A percentile compares a stretch with the other conserved stretches of the same genome.
phyloP scores from a whole-genome alignment of 2,329 filamentous ascomycete genomes.

The Cladosporium colombiae region DNA sequence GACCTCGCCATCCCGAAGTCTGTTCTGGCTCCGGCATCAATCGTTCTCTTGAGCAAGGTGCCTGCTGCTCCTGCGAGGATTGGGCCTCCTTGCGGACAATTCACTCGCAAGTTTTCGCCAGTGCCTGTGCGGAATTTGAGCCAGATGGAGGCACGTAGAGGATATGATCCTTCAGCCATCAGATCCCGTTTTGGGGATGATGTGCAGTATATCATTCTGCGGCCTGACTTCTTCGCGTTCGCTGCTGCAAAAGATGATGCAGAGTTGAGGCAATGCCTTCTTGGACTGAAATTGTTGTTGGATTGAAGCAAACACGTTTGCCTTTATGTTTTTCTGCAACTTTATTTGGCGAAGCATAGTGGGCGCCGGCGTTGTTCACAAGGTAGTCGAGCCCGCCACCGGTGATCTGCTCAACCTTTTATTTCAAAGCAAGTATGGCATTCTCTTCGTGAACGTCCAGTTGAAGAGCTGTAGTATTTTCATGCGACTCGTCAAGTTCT shows the following conservation, averaged over 20 bases:
- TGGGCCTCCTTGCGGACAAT: not conserved
- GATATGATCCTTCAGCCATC: not conserved
- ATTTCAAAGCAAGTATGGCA: not conserved
- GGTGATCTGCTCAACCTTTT: not conserved
- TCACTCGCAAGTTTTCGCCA: not conserved
- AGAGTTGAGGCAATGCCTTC: not conserved
- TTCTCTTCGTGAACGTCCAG: not conserved
- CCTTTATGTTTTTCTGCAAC: not conserved
- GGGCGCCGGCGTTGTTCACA: not conserved
- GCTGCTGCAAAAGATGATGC: not conserved
- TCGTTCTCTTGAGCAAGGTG: not conserved
- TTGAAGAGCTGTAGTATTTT: not conserved
- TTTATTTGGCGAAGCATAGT: not conserved
- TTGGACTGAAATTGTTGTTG: not conserved
- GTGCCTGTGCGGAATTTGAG: not conserved
- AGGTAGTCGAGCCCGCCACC: not conserved
- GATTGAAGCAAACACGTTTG: too few relatives aligned
- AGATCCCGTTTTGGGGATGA: not conserved
- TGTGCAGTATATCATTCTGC: not conserved
- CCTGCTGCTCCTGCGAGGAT: not conserved
- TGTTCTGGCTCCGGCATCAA: not conserved
- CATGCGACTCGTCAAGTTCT: not conserved
- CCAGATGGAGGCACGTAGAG: not conserved
- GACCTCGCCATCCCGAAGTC: not conserved
- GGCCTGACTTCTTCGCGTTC: not conserved